Evolutionary conservation across 106 monocot species (phyloP), one percentile per base, ranked within the genome.

Genomic region (Iris macrosiphon): DNA sequence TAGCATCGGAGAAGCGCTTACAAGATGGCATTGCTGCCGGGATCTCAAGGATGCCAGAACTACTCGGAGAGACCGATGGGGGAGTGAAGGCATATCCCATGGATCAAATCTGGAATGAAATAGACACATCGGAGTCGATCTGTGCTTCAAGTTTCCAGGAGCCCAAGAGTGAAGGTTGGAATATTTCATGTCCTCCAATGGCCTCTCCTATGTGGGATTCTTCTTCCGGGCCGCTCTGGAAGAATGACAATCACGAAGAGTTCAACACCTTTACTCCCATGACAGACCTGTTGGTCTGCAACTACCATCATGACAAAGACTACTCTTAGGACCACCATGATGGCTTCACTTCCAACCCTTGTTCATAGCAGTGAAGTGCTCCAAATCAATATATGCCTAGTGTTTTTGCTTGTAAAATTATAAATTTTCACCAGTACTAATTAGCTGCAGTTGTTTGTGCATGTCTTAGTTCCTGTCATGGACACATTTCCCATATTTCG

Each of bases 71-170:
- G 6, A 63, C 37, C 0, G 75, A 57, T 35, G 43, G 18, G 40
- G 41, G 24, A 17, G 44, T 73, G 2, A 59, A 58, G 22, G 62
- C 41, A 17, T 69, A 63, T 27, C 53, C 71, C 1, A 71, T 77
- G 60, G 77, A 71, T 47, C 64, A 77, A 25, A 66, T 71, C 31
- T 77, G 77, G 77, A 65, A 62, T 16, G 77, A 71, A 33, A 77
- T 71, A 0, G 60, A 45, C 4, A 35, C 66, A 15, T 45, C 61
- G 51, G 74, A 61, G 38, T 45, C 35, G 19, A 19, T 21, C 10
- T 24, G 34, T 23, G 53, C 35, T 19, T 12, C 28, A 18, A 65
- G 60, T 31, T 64, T 49, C 7, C 50, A 72, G n/a, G 57, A 59
- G 11, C 49, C 32, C 64, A 55, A 47, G 10, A 16, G 41, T 19